These are phyloP conservation scores for Sequoiadendron giganteum DNA, from an alignment of 75 land plant species.

Conservation along the genomic window DNA sequence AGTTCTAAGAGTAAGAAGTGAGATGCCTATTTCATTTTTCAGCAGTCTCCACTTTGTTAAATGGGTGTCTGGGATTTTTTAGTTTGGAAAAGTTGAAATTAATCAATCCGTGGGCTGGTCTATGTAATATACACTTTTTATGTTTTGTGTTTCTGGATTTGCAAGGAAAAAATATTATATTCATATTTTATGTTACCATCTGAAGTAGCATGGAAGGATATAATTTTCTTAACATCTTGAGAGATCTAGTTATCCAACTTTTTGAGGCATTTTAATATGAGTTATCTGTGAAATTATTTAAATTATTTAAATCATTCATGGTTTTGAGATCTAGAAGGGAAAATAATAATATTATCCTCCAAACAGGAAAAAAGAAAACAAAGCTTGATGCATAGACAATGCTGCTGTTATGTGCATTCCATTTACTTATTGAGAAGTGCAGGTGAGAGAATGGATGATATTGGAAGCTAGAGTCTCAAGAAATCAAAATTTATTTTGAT, in stretches of 20 bases:
- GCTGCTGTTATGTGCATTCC: too few species aligned
- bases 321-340: neutral
- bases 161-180: neutral
- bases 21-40: neutral
- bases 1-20: neutral
- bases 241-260: neutral
- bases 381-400: too few species aligned
- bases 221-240: neutral
- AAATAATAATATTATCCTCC: too few species aligned
- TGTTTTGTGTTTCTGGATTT: neutral
- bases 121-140: neutral
- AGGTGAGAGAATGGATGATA: too few species aligned
- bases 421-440: too few species aligned
- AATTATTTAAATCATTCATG: neutral
- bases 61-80: neutral
- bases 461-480: too few species aligned
- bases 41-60: neutral
- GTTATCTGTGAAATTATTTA: neutral
- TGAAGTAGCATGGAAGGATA: neutral
- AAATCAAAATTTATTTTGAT: too few species aligned
- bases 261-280: neutral
- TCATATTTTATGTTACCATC: neutral
- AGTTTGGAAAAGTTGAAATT: neutral
- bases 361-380: too few species aligned
- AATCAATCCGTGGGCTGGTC: neutral